Conservation (phyloP, 768 basidiomycete genomes). For the Lactifluus pinguis region DNA sequence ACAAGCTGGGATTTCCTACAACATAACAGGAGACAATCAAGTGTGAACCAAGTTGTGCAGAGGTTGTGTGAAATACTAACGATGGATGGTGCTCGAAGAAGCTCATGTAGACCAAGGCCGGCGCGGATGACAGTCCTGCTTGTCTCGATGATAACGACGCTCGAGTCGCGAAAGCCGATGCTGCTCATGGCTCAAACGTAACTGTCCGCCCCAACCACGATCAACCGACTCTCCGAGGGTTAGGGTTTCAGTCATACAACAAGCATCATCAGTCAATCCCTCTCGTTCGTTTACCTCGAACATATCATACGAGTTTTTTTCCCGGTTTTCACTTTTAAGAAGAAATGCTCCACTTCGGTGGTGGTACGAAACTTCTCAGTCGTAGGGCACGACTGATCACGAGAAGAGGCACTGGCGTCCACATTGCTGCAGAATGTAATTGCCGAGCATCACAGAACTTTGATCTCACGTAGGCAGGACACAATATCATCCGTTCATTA, state of each 20-base stretch:
- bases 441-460: too few relatives aligned
- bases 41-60: not conserved
- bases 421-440: too few relatives aligned
- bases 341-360: too few relatives aligned
- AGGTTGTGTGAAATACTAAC: slow-evolving; percentile 34
- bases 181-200: slow-evolving; percentile 21
- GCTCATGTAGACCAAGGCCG: slow-evolving; percentile 71
- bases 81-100: slow-evolving; percentile 65
- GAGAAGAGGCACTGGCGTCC: too few relatives aligned
- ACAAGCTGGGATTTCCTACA: slow-evolving; percentile 69
- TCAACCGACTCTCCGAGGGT: not conserved
- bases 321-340: too few relatives aligned
- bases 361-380: too few relatives aligned
- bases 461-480: too few relatives aligned
- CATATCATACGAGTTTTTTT: not conserved
- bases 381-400: too few relatives aligned
- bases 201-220: not conserved
- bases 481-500: too few relatives aligned
- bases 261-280: too few relatives aligned
- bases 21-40: not conserved
- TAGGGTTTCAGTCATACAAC: slow-evolving; percentile 1
- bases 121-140: slow-evolving; percentile 62
- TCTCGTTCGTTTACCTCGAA: not conserved
- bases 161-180: slow-evolving; percentile 75
- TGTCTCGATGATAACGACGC: slow-evolving; percentile 74